Percentiles rank a stretch among this genome's conserved stretches.
Evolutionary conservation across 768 basidiomycete genomes (phyloP).

Genomic region (Boletus bicolor): DNA sequence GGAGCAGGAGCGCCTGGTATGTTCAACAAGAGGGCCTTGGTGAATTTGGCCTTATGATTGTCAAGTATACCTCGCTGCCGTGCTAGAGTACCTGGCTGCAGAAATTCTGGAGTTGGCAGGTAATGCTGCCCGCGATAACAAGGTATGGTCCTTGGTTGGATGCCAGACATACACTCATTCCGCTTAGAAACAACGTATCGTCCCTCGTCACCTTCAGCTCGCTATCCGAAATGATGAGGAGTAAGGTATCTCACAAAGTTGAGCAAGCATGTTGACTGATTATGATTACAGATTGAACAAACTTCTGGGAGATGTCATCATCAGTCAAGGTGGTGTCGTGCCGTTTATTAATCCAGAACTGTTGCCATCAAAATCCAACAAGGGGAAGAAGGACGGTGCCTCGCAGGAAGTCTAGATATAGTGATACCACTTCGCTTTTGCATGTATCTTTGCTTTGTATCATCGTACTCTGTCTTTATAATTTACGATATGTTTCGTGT

Average conservation of each 20-base stretch:
- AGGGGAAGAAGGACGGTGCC: constrained; percentile 48
- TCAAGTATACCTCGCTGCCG: constrained; percentile 77
- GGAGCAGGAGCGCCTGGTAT: constrained; percentile 66
- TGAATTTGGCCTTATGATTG: background rate
- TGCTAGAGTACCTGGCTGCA: constrained; percentile 83
- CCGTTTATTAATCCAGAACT: constrained; percentile 57
- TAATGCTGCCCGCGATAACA: constrained; percentile 74
- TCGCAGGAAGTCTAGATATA: constrained; percentile 47
- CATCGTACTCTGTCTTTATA: constrained; percentile 23
- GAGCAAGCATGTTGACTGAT: background rate
- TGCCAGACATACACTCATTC: background rate
- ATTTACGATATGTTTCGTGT: constrained; percentile 31
- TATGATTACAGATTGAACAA: constrained; percentile 45
- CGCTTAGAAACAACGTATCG: constrained; percentile 65
- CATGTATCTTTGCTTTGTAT: constrained; percentile 21
- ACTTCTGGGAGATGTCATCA: constrained; percentile 59
- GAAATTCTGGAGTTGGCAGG: constrained; percentile 87
- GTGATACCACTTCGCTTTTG: background rate
- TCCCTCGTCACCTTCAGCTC: constrained; percentile 73
- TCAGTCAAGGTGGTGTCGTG: constrained; percentile 76
- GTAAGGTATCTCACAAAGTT: constrained; percentile 32
- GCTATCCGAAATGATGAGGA: constrained; percentile 78
- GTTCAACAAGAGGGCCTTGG: constrained; percentile 10
- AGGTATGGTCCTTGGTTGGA: constrained; percentile 26
- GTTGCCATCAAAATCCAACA: constrained; percentile 43